Evolutionary conservation across 257 asterid genomes (phyloP).

Genomic region (Solanum pennellii): DNA sequence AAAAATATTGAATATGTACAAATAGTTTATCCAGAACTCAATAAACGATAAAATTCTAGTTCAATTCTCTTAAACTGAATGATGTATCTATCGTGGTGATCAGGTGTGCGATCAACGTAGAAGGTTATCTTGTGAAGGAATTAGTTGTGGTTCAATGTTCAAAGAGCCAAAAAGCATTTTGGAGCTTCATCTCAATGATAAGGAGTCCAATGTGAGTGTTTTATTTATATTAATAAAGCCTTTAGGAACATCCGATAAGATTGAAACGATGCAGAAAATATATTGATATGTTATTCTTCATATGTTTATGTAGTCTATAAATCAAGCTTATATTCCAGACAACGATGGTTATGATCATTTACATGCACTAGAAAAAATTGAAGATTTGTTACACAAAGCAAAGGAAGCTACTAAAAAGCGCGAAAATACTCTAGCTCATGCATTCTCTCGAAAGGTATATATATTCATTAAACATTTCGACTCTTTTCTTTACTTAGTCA

Average conservation of each 20-base stretch:
- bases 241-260: neutral
- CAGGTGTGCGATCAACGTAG: constrained; percentile 65
- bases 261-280: neutral
- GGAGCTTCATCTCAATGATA: constrained; percentile 3
- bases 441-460: constrained; percentile 54
- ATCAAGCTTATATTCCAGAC: constrained; percentile 1
- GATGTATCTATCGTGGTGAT: neutral
- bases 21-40: neutral
- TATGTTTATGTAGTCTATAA: constrained; percentile 24
- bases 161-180: neutral
- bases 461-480: neutral
- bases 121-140: constrained; percentile 45
- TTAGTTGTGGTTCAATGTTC: constrained; percentile 4
- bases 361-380: constrained; percentile 22
- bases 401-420: constrained; percentile 37
- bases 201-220: constrained; percentile 22
- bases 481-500: neutral
- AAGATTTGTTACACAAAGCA: constrained; percentile 20
- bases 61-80: neutral
- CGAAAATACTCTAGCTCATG: constrained; percentile 43
- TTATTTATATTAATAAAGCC: neutral
- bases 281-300: neutral
- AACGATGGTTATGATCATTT: constrained; percentile 6
- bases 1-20: neutral
- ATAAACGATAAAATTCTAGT: rapidly evolving